Conservation (phyloP, 306 rosid genomes). For the Aeschynomene evenia region DNA sequence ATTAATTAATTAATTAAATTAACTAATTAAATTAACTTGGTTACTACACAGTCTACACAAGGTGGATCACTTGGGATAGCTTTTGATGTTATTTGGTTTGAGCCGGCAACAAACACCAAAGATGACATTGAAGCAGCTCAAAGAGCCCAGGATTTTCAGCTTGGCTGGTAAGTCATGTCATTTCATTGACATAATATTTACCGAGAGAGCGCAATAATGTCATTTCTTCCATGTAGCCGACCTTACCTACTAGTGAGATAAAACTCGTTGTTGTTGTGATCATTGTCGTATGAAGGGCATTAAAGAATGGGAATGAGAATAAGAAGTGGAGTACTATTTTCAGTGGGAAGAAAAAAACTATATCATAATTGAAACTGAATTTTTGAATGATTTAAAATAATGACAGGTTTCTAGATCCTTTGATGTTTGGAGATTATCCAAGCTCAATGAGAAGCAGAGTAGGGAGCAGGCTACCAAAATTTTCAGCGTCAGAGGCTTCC, state of each 20-base stretch:
- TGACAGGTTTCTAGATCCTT: conserved; percentile 86
- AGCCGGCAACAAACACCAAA: conserved; percentile 59
- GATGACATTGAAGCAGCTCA: conserved; percentile 71
- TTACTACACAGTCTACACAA: conserved; percentile 50
- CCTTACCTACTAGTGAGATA: too few species aligned
- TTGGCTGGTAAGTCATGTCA: conserved; percentile 90
- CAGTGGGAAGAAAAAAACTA: not conserved
- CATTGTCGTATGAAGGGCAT: not conserved
- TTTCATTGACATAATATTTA: conserved; percentile 1
- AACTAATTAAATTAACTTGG: too few species aligned
- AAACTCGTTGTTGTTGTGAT: too few species aligned
- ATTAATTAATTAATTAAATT: too few species aligned
- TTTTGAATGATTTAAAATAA: not conserved
- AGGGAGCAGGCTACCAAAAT: conserved; percentile 66
- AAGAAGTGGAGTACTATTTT: not conserved
- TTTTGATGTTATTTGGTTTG: conserved; percentile 84
- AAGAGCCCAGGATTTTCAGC: conserved; percentile 94
- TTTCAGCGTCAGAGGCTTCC: conserved; percentile 53
- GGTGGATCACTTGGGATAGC: conserved; percentile 77
- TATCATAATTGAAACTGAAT: not conserved
- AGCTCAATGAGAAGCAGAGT: conserved; percentile 78
- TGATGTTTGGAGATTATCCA: conserved; percentile 87
- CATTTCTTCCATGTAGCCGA: too few species aligned
- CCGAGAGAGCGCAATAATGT: too few species aligned
- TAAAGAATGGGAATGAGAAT: conserved; percentile 6